Percentiles rank a stretch among this genome's conserved stretches.
phyloP scores from a whole-genome alignment of 2,329 filamentous ascomycete genomes.

The Hymenoscyphus fraxineus region DNA sequence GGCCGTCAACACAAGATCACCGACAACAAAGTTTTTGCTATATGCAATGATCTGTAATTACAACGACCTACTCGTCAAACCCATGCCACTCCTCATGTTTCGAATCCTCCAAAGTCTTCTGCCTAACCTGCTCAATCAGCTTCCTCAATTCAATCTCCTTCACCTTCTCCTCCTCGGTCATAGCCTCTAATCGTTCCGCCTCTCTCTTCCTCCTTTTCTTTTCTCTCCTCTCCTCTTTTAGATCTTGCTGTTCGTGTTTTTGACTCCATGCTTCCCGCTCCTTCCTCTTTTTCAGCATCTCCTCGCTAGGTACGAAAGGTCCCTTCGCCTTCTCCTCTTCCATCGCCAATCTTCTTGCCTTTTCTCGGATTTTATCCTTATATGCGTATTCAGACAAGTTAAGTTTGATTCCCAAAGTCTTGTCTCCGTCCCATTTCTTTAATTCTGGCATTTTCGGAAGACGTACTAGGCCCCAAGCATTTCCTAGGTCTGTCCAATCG shows the following conservation, averaged over 20 bases:
- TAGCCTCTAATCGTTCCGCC: slow-evolving; percentile 55
- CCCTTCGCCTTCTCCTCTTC: slow-evolving; percentile 44
- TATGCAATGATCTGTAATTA: neutral
- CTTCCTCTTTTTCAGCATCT: slow-evolving; percentile 52
- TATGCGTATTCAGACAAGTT: slow-evolving; percentile 68
- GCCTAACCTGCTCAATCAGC: slow-evolving; percentile 62
- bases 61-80: slow-evolving; percentile 29
- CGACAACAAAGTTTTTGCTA: too few species aligned
- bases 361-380: slow-evolving; percentile 68
- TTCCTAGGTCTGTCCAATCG: slow-evolving; percentile 78
- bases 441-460: slow-evolving; percentile 94
- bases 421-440: slow-evolving; percentile 67
- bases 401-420: slow-evolving; percentile 56
- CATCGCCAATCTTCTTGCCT: slow-evolving; percentile 56
- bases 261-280: slow-evolving; percentile 70
- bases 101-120: slow-evolving; percentile 40
- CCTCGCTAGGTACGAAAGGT: slow-evolving; percentile 38
- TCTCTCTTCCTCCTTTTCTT: slow-evolving; percentile 63
- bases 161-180: slow-evolving; percentile 68
- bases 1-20: too few species aligned
- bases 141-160: slow-evolving; percentile 60
- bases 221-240: slow-evolving; percentile 58
- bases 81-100: slow-evolving; percentile 37
- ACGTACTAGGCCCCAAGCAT: slow-evolving; percentile 80
- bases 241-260: slow-evolving; percentile 63